Percentiles rank a stretch among this genome's conserved stretches.
Conservation (phyloP, 2,329 filamentous ascomycete genomes). For the Alternaria sp. region DNA sequence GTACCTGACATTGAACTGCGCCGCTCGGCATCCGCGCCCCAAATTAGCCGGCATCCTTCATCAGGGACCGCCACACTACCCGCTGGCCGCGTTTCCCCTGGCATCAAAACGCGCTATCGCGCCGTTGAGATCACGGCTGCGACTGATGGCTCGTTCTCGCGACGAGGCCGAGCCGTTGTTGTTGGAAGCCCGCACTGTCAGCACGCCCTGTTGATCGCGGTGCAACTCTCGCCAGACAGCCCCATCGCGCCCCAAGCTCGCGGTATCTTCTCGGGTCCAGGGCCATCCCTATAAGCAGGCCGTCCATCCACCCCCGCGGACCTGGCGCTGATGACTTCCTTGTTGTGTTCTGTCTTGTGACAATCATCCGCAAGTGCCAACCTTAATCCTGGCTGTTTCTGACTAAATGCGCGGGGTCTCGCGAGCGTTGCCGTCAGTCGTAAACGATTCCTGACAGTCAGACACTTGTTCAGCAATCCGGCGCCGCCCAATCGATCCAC, state of each 20-base stretch:
- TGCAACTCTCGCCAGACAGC: background rate
- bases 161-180: background rate
- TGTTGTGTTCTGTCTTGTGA: conserved; percentile 4
- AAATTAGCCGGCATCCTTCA: background rate
- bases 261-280: conserved; percentile 9
- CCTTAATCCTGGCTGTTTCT: conserved; percentile 6
- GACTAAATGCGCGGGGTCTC: background rate
- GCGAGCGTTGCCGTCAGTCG: conserved; percentile 7
- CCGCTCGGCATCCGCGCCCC: background rate
- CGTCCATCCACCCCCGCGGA: conserved; percentile 2
- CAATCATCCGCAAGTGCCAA: conserved; percentile 16
- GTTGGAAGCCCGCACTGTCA: background rate
- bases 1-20: background rate
- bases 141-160: background rate
- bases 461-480: conserved; percentile 4
- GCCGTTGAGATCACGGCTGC: background rate
- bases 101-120: conserved; percentile 4
- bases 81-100: conserved; percentile 1
- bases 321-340: conserved; percentile 2
- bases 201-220: conserved; percentile 1
- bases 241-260: conserved; percentile 1
- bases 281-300: conserved; percentile 2
- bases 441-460: conserved; percentile 1
- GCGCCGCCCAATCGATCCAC: conserved; percentile 2
- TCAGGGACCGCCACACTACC: background rate